A percentile compares a stretch with the other conserved stretches of the same genome.
Evolutionary conservation across 805 yeast genomes (phyloP).

Genomic region (Kodamaea lidongshanica): DNA sequence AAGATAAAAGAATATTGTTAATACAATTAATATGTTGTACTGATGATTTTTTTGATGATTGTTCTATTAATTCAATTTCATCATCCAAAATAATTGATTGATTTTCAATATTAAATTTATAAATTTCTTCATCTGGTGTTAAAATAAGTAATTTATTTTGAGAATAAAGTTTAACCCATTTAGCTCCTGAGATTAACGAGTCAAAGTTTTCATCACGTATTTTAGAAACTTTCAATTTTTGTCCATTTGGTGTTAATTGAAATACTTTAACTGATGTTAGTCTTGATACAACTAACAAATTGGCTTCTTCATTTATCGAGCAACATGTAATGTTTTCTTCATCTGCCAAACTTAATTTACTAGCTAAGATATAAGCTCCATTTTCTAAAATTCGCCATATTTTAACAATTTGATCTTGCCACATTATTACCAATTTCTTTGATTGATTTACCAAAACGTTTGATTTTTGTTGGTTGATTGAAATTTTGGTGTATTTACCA

Average conservation of each 20-base stretch:
- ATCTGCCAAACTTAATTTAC: conserved; percentile 60
- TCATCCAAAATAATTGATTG: conserved; percentile 29
- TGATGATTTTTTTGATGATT: conserved; percentile 7
- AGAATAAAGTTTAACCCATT: conserved; percentile 41
- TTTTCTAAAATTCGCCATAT: conserved; percentile 59
- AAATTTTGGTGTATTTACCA: conserved; percentile 66
- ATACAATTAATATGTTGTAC: conserved; percentile 47
- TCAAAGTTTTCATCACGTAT: conserved; percentile 40
- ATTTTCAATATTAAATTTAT: conserved; percentile 32
- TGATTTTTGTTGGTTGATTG: conserved; percentile 53
- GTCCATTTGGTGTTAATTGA: conserved; percentile 40
- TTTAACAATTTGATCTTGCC: conserved; percentile 78
- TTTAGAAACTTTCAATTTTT: conserved; percentile 45
- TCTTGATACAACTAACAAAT: conserved; percentile 66
- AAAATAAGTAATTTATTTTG: conserved; percentile 44
- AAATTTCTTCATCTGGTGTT: conserved; percentile 58
- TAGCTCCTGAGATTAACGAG: conserved; percentile 50
- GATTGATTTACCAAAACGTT: conserved; percentile 44
- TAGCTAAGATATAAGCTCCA: conserved; percentile 49
- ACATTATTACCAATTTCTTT: conserved; percentile 56
- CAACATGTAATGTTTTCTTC: conserved; percentile 76
- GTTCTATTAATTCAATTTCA: conserved; percentile 30
- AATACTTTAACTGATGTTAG: conserved; percentile 64
- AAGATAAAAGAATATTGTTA: conserved; percentile 46
- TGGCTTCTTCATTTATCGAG: conserved; percentile 58